Evolutionary conservation across 352 stramenopile genomes (phyloP), one percentile per base, ranked within the genome.

Genomic region (Blastocystis sp.): DNA sequence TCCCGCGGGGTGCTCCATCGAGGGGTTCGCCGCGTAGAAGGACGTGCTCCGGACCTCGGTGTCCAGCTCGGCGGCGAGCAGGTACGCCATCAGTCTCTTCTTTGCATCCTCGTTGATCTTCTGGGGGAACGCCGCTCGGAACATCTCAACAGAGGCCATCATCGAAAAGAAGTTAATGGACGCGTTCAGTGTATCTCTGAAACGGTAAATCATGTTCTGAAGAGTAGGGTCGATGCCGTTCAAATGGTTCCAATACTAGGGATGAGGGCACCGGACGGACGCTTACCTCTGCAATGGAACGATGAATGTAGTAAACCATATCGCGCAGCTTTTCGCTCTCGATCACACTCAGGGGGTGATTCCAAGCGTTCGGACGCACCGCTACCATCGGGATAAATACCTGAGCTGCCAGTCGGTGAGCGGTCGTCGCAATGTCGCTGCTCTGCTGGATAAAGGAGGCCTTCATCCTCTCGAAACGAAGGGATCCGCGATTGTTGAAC

Each of bases 1-100:
- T 23, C 52, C 60, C 17, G 45, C 69, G 23, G 69, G 34, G 41
- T 79, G 41, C 9, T 21, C 41, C 2, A 79, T 40, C 0, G 38
- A 2, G 28, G 69, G 69, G n/a, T 62, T 62, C 41, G 60, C 43
- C 23, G 10, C 28, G 41, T 79, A 79, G 45, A 79, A 79, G 19
- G 21, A 64, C 23, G 69, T 79, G 21, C 38, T 14, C 10, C 62
- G 62, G 0, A 79, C 41, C 69, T 79, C 69, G 2, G 11, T 64
- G 11, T 79, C 69, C 69, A 79, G 41, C 56, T 79, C 69, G 28
- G 43, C 14, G 40, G 60, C 56, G 41, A 79, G 56, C 14, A 79
- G 4, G 60, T 79, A 79, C 23, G 38, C 43, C 11, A 38, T 41
- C 56, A 79, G 21, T 34, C 3, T 64, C 5, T 79, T 62, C 4